Evolutionary conservation across 805 yeast species (phyloP), one percentile per base, ranked within the genome.

Genomic region (Starmerella apis): DNA sequence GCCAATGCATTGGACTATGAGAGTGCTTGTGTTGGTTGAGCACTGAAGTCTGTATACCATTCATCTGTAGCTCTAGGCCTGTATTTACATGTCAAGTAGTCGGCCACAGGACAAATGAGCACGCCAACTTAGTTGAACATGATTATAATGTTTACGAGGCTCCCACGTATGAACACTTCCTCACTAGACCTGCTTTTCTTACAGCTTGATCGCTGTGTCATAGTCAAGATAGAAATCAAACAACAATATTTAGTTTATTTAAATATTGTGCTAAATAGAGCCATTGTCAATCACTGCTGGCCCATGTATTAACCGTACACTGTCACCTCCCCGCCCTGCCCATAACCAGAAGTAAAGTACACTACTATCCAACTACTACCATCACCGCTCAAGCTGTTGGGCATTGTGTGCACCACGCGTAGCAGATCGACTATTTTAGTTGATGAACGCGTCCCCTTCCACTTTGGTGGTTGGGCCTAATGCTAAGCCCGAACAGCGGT

Each of bases 391-490:
- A 31, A 31, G 35, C 18, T 31, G 35, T 13, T 9, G 35, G 35
- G 18, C 35, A 31, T 31, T 31, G 35, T 31, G 35, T 31, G 35
- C 16, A 14, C 14, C n/a, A n/a, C n/a, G n/a, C n/a, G n/a, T n/a
- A n/a, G 10, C 10, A 19, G 23, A 19, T 33, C 39, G 18, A 16
- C 39, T 36, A 2, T 20, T 9, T 5, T 13, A 18, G 20, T 23
- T 38, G 43, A 38, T 38, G 43, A 20, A n/a, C 31, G 30, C 43
- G 43, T 22, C 43, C 30, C 13, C 30, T 13, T 23, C 43, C 28
- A 24, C 20, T 6, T 3, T 7, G 43, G 30, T n/a, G 5, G 14
- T n/a, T 3, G 44, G n/a, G 8, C 24, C 20, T 11, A 32, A n/a
- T 5, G n/a, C 24, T 3, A 36, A 36, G 35, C 23, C n/a, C 13